Conservation (phyloP, 1,284 basidiomycete species). For the Leucoagaricus sp. region DNA sequence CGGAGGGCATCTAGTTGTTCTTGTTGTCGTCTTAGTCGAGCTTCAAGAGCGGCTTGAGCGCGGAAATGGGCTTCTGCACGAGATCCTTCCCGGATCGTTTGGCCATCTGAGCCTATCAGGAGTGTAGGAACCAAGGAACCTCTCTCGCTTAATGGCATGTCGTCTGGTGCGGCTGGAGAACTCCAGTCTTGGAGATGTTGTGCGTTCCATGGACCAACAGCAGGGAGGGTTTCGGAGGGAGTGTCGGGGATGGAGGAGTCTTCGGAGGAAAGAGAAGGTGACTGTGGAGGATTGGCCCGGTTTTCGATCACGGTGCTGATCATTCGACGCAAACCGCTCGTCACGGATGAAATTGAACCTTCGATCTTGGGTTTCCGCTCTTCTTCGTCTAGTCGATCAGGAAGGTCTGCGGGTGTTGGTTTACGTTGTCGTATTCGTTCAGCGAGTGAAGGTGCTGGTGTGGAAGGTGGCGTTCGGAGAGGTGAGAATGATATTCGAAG, state of each 20-base stretch:
- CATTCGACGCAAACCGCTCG: constrained; percentile 2
- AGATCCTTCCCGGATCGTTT: constrained; percentile 14
- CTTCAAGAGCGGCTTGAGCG: constrained; percentile 1
- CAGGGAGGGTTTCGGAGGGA: neutral
- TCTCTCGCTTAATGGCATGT: neutral
- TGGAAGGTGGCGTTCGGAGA: neutral
- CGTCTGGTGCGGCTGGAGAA: neutral
- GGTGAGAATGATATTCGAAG: neutral
- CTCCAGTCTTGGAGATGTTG: constrained; percentile 1
- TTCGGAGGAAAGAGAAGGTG: neutral
- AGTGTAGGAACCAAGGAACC: constrained; percentile 5
- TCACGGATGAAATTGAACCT: neutral
- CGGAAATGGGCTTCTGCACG: constrained; percentile 11
- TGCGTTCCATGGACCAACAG: constrained; percentile 9
- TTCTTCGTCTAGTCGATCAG: neutral
- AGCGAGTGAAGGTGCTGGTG: neutral
- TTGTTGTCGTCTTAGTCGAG: neutral
- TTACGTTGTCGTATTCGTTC: neutral
- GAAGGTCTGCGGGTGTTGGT: neutral
- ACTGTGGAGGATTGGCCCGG: neutral
- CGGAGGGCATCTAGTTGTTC: neutral
- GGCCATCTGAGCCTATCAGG: constrained; percentile 7
- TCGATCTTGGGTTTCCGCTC: neutral
- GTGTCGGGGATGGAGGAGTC: neutral
- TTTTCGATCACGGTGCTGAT: constrained; percentile 3